These are phyloP conservation scores for Magnaporthiopsis rhizophila DNA, from an alignment of 2,329 filamentous ascomycete genomes.

Conservation along the genomic window DNA sequence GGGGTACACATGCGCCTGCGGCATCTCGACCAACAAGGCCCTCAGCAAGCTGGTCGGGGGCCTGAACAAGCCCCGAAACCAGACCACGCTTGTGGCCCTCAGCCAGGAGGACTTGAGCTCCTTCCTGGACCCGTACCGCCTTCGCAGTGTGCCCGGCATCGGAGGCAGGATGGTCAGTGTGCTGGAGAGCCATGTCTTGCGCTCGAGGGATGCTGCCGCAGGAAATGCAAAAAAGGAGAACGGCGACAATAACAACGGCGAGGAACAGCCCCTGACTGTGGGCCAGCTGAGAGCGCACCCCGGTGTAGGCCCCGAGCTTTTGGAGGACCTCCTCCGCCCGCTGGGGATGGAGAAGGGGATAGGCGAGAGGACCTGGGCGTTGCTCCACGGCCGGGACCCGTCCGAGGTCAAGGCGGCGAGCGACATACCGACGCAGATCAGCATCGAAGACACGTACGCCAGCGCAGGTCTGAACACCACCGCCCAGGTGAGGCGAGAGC, in stretches of 20 bases:
- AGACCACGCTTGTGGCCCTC: constrained; percentile 73
- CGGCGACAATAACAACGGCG: constrained; percentile 18
- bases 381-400: constrained; percentile 75
- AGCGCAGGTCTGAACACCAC: constrained; percentile 57
- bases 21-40: constrained; percentile 80
- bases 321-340: constrained; percentile 64
- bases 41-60: constrained; percentile 79
- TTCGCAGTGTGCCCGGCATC: constrained; percentile 78
- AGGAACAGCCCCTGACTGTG: constrained; percentile 49
- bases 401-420: constrained; percentile 64
- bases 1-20: constrained; percentile 81
- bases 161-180: constrained; percentile 65
- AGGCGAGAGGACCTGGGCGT: constrained; percentile 63
- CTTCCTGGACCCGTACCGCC: constrained; percentile 69
- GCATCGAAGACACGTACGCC: constrained; percentile 86
- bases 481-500: constrained; percentile 56
- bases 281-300: constrained; percentile 55
- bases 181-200: constrained; percentile 45
- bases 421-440: constrained; percentile 76
- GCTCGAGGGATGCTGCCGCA: not conserved
- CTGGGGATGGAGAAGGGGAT: constrained; percentile 65
- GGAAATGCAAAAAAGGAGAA: not conserved
- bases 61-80: constrained; percentile 76
- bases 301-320: constrained; percentile 51
- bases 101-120: constrained; percentile 44